Evolutionary conservation across 306 rosid genomes (phyloP).

Genomic region (Dicorynia guianensis): DNA sequence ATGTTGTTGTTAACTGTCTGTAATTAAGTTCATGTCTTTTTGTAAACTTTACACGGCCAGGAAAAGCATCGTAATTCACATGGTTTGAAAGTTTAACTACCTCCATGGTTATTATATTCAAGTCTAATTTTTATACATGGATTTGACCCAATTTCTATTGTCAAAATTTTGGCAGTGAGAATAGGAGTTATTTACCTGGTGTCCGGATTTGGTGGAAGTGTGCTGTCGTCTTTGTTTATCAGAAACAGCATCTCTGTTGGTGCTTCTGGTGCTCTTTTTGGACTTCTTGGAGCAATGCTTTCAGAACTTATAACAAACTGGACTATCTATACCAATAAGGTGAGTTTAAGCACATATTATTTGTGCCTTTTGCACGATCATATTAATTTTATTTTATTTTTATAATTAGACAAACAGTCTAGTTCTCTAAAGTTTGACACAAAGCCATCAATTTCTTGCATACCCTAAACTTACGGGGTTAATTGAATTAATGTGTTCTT

Average conservation of each 20-base stretch:
- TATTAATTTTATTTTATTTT: too few species aligned
- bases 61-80: not conserved
- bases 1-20: conserved; percentile 21
- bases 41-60: conserved; percentile 5
- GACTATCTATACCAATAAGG: conserved; percentile 89
- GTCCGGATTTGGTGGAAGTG: conserved; percentile 84
- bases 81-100: too few species aligned
- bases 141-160: conserved; percentile 5
- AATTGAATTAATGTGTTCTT: too few species aligned
- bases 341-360: conserved; percentile 13
- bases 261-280: conserved; percentile 94
- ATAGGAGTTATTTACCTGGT: conserved; percentile 69
- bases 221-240: conserved; percentile 67
- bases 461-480: too few species aligned
- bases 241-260: conserved; percentile 78
- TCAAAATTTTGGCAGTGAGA: conserved; percentile 59
- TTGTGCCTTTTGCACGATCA: not conserved
- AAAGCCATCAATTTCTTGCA: too few species aligned
- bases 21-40: not conserved
- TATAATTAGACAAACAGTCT: too few species aligned
- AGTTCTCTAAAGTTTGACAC: too few species aligned
- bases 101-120: not conserved
- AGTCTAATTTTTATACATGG: not conserved
- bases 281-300: conserved; percentile 95
- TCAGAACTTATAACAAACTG: conserved; percentile 92